Evolutionary conservation across 257 asterid genomes (phyloP), one percentile per base, ranked within the genome.

Genomic region (Paraleonurus japonicus): DNA sequence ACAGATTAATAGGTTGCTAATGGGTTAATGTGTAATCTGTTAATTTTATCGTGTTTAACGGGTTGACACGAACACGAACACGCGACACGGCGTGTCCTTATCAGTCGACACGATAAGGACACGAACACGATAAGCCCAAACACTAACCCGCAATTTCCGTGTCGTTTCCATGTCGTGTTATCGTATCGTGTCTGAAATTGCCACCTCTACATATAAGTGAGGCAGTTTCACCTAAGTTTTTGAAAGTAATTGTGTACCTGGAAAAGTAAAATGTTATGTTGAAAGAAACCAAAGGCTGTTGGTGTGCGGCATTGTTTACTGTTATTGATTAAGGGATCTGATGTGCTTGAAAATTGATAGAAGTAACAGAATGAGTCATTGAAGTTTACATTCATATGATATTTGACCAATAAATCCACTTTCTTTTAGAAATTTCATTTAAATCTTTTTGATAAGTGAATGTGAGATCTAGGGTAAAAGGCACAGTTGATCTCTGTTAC

Each of bases 281-380:
- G 3, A 65, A n/a, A 32, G 67, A 50, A 57, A 45, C 43, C 7
- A 27, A 50, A 30, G 53, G 61, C 58, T 55, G 47, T 32, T 79
- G 69, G 65, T 47, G 60, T 47, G 67, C 19, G 35, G 48, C 32
- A 47, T 26, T 65, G 55, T 60, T 79, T 64, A 48, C 50, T 45
- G 24, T 57, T 71, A 65, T 65, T 62, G 65, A 57, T 62, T 50
- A 51, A 70, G 75, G 65, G 67, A 15, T 64, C 48, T 35, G 33
- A 30, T 30, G 22, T 64, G 70, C 54, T 58, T 69, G 54, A 50
- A 28, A 60, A 39, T 64, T 69, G 55, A 69, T 65, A 61, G 62
- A 50, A 51, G 28, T 41, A 61, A 30, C 53, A 60, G n/a, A 60
- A 43, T 22, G 19, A 59, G 60, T 20, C 58, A 65, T 24, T 68